These are phyloP conservation scores for Myxozyma geophila DNA, from an alignment of 805 yeast genomes.

Conservation along the genomic window DNA sequence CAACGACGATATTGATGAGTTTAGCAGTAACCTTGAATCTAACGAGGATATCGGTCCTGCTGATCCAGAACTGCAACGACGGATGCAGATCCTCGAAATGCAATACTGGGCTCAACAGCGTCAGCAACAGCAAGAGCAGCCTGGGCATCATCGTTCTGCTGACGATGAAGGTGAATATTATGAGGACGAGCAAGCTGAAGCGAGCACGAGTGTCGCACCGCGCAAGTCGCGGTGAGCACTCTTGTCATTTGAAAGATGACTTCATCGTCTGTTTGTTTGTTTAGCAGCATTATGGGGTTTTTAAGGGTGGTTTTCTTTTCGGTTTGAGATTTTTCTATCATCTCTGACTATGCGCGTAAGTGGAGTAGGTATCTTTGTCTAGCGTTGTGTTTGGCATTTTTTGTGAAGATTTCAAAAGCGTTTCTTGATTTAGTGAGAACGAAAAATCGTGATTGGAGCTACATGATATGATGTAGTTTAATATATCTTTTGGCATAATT, in stretches of 20 bases:
- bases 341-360: no score
- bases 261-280: no score
- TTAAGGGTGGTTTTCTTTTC: no score
- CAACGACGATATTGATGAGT: background rate
- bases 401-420: no score
- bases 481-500: no score
- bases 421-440: no score
- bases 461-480: no score
- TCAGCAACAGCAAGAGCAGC: slow-evolving; percentile 9
- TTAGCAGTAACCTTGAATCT: background rate
- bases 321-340: no score
- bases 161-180: background rate
- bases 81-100: slow-evolving; percentile 21
- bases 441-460: no score
- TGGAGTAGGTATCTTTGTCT: no score
- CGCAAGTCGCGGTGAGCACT: background rate
- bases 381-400: no score
- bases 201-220: background rate
- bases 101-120: slow-evolving; percentile 27
- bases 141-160: background rate
- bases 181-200: background rate
- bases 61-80: slow-evolving; percentile 15
- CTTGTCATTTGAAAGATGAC: background rate
- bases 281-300: no score
- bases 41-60: slow-evolving; percentile 2